Base-by-base conservation (phyloP, 2,329 filamentous ascomycete genomes). In the Cladophialophora immunda region DNA sequence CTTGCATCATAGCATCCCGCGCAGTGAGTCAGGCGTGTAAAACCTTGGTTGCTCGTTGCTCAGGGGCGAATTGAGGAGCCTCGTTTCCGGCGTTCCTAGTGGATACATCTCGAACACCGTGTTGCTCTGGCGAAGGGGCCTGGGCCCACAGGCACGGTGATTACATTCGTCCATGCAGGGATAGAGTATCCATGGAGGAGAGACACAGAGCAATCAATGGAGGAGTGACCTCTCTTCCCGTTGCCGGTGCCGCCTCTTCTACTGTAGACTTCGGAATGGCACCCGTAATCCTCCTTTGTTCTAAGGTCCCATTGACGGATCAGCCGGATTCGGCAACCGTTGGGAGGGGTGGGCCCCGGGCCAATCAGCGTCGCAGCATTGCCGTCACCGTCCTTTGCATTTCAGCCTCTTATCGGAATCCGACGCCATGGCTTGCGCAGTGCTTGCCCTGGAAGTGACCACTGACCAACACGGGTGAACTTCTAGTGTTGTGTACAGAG, bases 401-500 rank as follows among this genome's bases (percentile, higher is more conserved):
- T 50, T 50, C 30, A 15, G 58, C 19, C 22, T 61, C 58, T 54
- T 61, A 61, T 52, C 58, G 22, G 45, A n/a, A 34, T 52, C 29
- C 38, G 57, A 47, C 2, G 4, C 38, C 15, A 36, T 59, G 57
- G 57, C 57, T 59, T 47, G 38, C 38, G 38, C 27, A 6, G 9
- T 36, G 15, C 25, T 22, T 58, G 25, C 15, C 32, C 15, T 52
- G 47, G 47, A 22, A 22, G 19, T 27, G 47, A 52, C 47, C 47
- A 22, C 5, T 27, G 47, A 52, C 47, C 47, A 52, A 52, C 4
- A 38, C 11, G 19, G 54, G 25, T 25, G n/a, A 22, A 22, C 54
- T 57, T 38, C 30, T 25, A 30, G 15, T 25, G 3, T 34, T 34
- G 32, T 58, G 9, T 38, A 3, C 11, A 58, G 36, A 45, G 56